Conservation (phyloP, 2,329 filamentous ascomycete species). For the Monosporascus sp. region DNA sequence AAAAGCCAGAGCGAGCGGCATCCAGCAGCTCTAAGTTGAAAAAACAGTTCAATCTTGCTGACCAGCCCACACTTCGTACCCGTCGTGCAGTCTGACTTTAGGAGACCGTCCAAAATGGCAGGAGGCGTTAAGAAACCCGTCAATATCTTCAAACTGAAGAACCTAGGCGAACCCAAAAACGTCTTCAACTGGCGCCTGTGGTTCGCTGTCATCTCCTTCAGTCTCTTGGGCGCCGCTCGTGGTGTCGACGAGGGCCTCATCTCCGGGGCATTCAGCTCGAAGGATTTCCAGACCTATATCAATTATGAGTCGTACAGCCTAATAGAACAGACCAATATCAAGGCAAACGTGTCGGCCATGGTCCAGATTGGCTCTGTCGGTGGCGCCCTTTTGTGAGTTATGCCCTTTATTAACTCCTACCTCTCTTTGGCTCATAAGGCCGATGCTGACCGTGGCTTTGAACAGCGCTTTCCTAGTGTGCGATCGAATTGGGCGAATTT, state of each 20-base stretch:
- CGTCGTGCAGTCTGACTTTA: too few relatives aligned
- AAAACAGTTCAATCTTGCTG: too few relatives aligned
- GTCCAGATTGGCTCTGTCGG: conserved; percentile 73
- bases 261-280: conserved; percentile 63
- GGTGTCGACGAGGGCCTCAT: conserved; percentile 81
- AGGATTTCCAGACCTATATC: conserved; percentile 58
- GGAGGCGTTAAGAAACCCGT: conserved; percentile 29
- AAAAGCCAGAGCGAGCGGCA: too few relatives aligned
- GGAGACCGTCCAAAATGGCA: conserved; percentile 16
- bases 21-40: too few relatives aligned
- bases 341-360: conserved; percentile 76
- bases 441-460: neutral
- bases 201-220: conserved; percentile 71
- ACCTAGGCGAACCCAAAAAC: conserved; percentile 62
- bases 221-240: conserved; percentile 70
- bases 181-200: conserved; percentile 75
- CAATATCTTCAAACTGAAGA: conserved; percentile 60
- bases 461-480: conserved; percentile 53
- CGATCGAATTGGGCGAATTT: conserved; percentile 58
- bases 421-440: neutral
- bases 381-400: conserved; percentile 56
- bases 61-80: too few relatives aligned
- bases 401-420: conserved; percentile 27
- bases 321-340: conserved; percentile 59
- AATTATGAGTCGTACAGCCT: conserved; percentile 48